Percentiles rank a stretch among this genome's conserved stretches.
phyloP scores from a whole-genome alignment of 495 filamentous ascomycete species.

The Usnea hakonensis region DNA sequence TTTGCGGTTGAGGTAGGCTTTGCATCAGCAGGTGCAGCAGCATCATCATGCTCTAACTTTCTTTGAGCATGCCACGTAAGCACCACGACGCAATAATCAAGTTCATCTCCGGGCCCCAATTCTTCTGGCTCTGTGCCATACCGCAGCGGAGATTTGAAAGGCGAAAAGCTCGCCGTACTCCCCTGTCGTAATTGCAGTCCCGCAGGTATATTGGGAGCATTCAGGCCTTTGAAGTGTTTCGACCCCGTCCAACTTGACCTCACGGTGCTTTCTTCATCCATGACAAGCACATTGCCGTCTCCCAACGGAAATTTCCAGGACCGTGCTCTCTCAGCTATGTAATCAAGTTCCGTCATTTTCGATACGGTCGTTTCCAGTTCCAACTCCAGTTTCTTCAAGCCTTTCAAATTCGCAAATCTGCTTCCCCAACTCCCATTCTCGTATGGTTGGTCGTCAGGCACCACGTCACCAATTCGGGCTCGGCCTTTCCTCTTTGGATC shows the following conservation, averaged over 20 bases:
- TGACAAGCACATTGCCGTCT: conserved; percentile 11
- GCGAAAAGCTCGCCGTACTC: conserved; percentile 10
- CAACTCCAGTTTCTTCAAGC: conserved; percentile 23
- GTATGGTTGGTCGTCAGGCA: conserved; percentile 1
- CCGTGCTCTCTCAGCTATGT: not conserved
- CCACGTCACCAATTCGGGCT: conserved; percentile 8
- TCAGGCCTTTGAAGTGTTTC: conserved; percentile 12
- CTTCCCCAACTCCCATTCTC: conserved; percentile 22
- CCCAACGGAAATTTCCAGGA: conserved; percentile 14
- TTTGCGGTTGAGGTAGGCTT: not conserved
- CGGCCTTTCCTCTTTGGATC: conserved; percentile 21
- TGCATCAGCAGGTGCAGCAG: not conserved
- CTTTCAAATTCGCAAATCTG: conserved; percentile 19
- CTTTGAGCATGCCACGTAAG: conserved; percentile 2
- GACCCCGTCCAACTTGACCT: conserved; percentile 14
- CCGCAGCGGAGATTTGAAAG: not conserved
- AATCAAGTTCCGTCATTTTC: conserved; percentile 20
- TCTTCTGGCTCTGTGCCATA: not conserved
- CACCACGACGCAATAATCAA: conserved; percentile 17
- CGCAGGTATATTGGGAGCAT: not conserved
- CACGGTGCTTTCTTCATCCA: conserved; percentile 7
- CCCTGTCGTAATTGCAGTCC: conserved; percentile 11
- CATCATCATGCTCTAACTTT: not conserved
- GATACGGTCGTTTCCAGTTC: conserved; percentile 24
- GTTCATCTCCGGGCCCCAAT: not conserved